These are phyloP conservation scores for Brassica incana DNA, from an alignment of 345 rosid species.

Conservation along the genomic window DNA sequence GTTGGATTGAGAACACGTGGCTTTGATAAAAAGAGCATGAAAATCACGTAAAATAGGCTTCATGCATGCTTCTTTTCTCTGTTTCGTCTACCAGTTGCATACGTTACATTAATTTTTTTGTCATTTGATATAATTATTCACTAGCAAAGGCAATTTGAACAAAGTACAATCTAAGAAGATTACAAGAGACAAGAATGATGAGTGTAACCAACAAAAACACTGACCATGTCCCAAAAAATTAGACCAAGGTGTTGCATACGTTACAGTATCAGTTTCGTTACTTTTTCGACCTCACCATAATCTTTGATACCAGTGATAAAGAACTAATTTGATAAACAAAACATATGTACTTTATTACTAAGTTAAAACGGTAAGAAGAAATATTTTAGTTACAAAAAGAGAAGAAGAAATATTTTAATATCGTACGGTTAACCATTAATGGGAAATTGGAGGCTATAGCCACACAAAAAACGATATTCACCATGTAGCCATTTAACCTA, in stretches of 20 bases:
- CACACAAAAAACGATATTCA: too few relatives aligned
- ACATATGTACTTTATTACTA: too few relatives aligned
- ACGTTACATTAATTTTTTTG: not conserved
- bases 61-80: not conserved
- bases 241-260: not conserved
- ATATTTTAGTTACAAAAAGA: too few relatives aligned
- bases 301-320: too few relatives aligned
- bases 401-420: too few relatives aligned
- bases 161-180: not conserved
- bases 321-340: too few relatives aligned
- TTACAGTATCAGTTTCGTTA: not conserved
- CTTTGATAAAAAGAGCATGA: not conserved
- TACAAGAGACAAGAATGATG: not conserved
- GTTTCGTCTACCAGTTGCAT: slow-evolving; percentile 11
- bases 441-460: too few relatives aligned
- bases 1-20: slow-evolving; percentile 28
- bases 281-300: too few relatives aligned
- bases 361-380: too few relatives aligned
- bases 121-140: too few relatives aligned
- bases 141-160: not conserved
- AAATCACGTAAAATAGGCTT: slow-evolving; percentile 17
- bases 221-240: not conserved
- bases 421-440: too few relatives aligned
- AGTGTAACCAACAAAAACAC: not conserved
- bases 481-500: too few relatives aligned